Conservation (phyloP, 2,329 filamentous ascomycete genomes). For the Ophiostoma montium region DNA sequence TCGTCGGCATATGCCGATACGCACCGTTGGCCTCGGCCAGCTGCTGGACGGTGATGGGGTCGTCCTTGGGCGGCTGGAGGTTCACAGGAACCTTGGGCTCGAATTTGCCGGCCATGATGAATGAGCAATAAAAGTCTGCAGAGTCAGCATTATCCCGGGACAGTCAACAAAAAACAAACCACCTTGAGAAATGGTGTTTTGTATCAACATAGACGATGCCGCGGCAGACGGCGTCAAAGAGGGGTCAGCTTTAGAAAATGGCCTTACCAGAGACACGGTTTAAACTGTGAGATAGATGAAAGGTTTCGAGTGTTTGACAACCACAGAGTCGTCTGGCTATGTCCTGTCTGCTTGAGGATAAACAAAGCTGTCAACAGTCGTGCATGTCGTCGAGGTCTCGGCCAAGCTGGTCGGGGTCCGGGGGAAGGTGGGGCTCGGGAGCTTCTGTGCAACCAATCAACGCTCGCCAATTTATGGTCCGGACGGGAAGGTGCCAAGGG, state of each 20-base stretch:
- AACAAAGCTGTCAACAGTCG: background rate
- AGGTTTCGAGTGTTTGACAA: no score
- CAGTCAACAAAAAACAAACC: background rate
- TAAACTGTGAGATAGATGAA: no score
- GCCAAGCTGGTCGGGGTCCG: background rate
- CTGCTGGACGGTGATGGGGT: constrained; percentile 68
- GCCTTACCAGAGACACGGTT: no score
- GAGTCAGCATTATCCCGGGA: background rate
- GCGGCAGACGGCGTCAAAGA: no score
- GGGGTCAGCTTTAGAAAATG: no score
- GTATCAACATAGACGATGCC: no score
- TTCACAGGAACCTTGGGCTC: constrained; percentile 64
- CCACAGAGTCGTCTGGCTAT: no score
- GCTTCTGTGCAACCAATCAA: background rate
- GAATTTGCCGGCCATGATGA: constrained; percentile 49
- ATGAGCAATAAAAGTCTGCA: background rate
- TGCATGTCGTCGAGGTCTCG: background rate
- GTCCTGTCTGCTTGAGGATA: no score
- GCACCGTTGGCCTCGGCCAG: constrained; percentile 72
- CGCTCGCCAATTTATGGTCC: background rate
- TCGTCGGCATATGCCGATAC: constrained; percentile 15
- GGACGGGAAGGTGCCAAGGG: background rate
- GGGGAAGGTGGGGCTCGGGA: background rate
- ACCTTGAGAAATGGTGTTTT: no score
- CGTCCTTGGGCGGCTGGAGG: constrained; percentile 73